Evolutionary conservation across 2,329 filamentous ascomycete genomes (phyloP), one percentile per base, ranked within the genome.

Genomic region (Thermomyces lanuginosus): DNA sequence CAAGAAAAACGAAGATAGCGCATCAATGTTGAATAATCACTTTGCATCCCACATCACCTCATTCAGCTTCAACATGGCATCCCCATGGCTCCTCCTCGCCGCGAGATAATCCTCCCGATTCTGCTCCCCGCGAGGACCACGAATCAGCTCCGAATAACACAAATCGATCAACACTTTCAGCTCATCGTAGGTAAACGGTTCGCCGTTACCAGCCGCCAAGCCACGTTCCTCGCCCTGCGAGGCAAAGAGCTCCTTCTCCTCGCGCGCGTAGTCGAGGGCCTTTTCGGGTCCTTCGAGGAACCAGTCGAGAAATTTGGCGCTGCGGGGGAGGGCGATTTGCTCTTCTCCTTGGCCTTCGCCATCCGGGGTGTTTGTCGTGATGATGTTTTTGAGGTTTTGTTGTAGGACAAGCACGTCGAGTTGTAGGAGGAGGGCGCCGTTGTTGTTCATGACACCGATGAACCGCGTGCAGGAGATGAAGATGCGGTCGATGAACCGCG

Each of bases 351-450:
- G 16, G 34, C 25, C n/a, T 29, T 31, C 9, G 28, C 26, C 8
- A 16, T 21, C 12, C 28, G 29, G 6, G 31, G 16, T 35, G 29
- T 21, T 33, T 20, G 4, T 30, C 24, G 15, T 30, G 24, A 59
- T 82, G 28, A 98, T 75, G 39, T 92, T 92, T 59, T 92, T 92
- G 29, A 98, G 69, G 43, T 92, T 93, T 49, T 98, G 89, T 55
- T 95, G 86, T 27, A 98, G 61, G 21, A 98, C 89, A 13, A 93
- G 66, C 25, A 93, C 82, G 49, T 98, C 92, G 43, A 95, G 70
- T 49, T 83, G 76, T 70, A 98, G 83, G 19, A 83, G 70, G n/a
- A 74, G 72, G 33, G 76, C 80, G 21, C 89, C 89, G 41, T 77
- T 70, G 19, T 57, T 60, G 49, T 98, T 93, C 73, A 98, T 86